Conservation (phyloP, 1,284 basidiomycete genomes). For the Porodaedalea pini region DNA sequence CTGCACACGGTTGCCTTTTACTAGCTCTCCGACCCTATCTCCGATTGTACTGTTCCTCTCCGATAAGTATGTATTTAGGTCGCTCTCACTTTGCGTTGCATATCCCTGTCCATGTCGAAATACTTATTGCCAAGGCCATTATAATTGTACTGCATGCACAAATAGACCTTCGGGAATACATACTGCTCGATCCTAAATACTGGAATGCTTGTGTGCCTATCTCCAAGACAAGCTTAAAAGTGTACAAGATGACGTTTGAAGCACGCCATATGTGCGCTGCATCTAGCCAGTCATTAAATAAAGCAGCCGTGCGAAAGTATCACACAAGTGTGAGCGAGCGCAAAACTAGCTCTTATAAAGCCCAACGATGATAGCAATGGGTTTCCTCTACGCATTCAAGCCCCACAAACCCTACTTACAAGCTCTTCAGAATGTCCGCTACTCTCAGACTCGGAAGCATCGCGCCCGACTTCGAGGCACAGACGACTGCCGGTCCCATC, state of each 20-base stretch:
- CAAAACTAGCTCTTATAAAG: constrained; percentile 4
- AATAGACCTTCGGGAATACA: too few species aligned
- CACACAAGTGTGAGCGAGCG: constrained; percentile 4
- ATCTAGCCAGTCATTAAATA: neutral
- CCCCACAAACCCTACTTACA: neutral
- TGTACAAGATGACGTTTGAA: constrained; percentile 1
- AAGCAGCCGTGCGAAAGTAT: constrained; percentile 19
- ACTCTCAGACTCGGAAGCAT: constrained; percentile 69
- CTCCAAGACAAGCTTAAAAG: neutral
- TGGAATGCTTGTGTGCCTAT: neutral
- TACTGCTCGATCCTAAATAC: too few species aligned
- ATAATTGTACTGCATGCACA: too few species aligned
- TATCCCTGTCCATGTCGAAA: too few species aligned
- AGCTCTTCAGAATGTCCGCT: constrained; percentile 7
- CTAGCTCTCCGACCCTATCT: constrained; percentile 35
- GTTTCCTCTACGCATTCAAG: neutral
- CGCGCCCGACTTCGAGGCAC: constrained; percentile 80
- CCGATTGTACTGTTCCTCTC: neutral
- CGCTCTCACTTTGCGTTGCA: too few species aligned
- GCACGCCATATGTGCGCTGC: constrained; percentile 12
- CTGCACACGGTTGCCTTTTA: constrained; percentile 91
- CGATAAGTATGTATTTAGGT: too few species aligned
- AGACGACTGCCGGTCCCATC: constrained; percentile 75
- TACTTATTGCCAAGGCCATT: too few species aligned
- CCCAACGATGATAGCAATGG: neutral